A percentile compares a stretch with the other conserved stretches of the same genome.
Conservation (phyloP, 1,284 basidiomycete species). For the Trichosporon ovoides region DNA sequence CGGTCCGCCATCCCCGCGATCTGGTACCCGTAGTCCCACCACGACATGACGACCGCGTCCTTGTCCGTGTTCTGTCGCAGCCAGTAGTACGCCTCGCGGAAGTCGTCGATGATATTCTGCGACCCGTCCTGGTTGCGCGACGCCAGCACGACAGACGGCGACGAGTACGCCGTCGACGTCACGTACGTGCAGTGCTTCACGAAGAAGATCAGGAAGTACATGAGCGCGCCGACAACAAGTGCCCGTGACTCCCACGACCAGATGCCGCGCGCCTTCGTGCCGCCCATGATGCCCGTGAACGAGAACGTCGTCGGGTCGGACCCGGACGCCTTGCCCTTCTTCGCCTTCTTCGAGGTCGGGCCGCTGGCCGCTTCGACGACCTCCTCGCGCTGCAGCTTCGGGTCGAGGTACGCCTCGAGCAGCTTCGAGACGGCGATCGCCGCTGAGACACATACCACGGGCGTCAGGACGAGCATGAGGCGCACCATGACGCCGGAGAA, state of each 20-base stretch:
- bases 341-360: conserved; percentile 57
- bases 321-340: conserved; percentile 47
- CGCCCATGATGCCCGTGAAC: conserved; percentile 32
- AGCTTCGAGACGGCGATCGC: conserved; percentile 87
- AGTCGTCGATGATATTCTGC: conserved; percentile 96
- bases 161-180: conserved; percentile 91
- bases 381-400: conserved; percentile 37
- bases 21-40: conserved; percentile 99
- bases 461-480: conserved; percentile 49
- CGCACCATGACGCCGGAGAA: conserved; percentile 99
- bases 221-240: conserved; percentile 68
- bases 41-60: conserved; percentile 92
- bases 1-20: conserved; percentile 98
- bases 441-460: conserved; percentile 60
- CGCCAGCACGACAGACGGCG: conserved; percentile 92
- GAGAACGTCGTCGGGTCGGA: conserved; percentile 14
- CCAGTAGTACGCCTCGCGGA: conserved; percentile 99
- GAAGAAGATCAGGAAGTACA: conserved; percentile 78
- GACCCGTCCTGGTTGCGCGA: conserved; percentile 76
- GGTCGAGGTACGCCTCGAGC: conserved; percentile 81
- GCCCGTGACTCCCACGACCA: conserved; percentile 80
- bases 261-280: conserved; percentile 57
- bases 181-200: conserved; percentile 97
- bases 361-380: conserved; percentile 8
- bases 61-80: conserved; percentile 88